Evolutionary conservation across 1,139 yeast genomes (phyloP).

Genomic region (Protomyces pachydermus): DNA sequence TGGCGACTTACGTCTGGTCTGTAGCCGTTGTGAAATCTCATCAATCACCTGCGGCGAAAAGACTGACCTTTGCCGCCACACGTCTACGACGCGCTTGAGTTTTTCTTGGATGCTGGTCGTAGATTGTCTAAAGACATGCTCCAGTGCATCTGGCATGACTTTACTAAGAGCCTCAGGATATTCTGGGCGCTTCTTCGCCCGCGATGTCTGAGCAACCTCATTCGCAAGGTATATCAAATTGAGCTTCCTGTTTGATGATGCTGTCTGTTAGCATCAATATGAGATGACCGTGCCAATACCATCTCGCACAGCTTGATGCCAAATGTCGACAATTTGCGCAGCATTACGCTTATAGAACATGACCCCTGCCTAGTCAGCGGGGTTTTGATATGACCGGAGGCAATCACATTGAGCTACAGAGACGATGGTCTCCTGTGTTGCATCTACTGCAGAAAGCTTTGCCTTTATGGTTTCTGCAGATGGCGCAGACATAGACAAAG

Average conservation of each 20-base stretch:
- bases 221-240: conserved; percentile 68
- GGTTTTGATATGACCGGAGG: not conserved
- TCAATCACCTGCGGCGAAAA: conserved; percentile 40
- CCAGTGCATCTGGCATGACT: conserved; percentile 44
- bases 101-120: conserved; percentile 47
- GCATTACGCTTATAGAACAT: conserved; percentile 70
- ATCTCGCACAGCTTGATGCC: conserved; percentile 50
- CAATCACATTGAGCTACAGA: conserved; percentile 59
- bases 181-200: conserved; percentile 58
- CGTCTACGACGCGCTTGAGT: conserved; percentile 59
- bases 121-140: conserved; percentile 37
- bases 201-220: conserved; percentile 78
- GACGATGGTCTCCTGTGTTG: conserved; percentile 78
- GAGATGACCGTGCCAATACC: conserved; percentile 32
- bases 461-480: conserved; percentile 48
- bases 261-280: conserved; percentile 24
- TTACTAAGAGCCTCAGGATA: conserved; percentile 56
- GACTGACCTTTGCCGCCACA: conserved; percentile 68
- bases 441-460: conserved; percentile 60
- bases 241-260: conserved; percentile 49
- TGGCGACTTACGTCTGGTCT: not conserved
- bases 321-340: conserved; percentile 53
- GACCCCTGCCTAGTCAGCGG: conserved; percentile 33
- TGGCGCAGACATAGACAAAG: conserved; percentile 36
- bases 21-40: not conserved